Conservation (phyloP, 441 rosid genomes). For the Eutrema salsugineum region DNA sequence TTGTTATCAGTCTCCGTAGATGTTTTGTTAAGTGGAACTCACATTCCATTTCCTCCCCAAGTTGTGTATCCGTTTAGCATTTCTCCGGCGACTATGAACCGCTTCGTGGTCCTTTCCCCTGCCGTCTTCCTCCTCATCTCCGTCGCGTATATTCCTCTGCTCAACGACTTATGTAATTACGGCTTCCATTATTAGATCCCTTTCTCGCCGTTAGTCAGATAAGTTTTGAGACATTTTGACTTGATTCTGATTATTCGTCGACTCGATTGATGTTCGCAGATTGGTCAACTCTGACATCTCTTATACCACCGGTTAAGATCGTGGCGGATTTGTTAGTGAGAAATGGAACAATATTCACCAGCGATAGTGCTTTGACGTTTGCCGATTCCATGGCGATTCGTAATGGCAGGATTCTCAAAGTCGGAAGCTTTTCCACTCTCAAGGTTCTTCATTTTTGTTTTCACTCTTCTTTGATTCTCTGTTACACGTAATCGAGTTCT, state of each 20-base stretch:
- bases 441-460: slow-evolving; percentile 39
- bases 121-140: slow-evolving; percentile 39
- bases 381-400: slow-evolving; percentile 79
- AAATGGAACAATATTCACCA: slow-evolving; percentile 77
- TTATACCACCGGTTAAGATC: slow-evolving; percentile 25
- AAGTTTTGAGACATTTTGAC: not conserved
- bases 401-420: slow-evolving; percentile 65
- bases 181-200: not conserved
- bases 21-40: not conserved
- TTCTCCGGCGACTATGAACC: slow-evolving; percentile 35
- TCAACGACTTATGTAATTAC: slow-evolving; percentile 36
- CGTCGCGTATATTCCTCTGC: slow-evolving; percentile 36
- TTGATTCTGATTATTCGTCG: not conserved
- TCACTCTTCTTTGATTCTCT: not conserved
- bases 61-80: not conserved
- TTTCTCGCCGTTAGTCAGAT: too few species aligned
- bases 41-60: not conserved
- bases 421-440: slow-evolving; percentile 61
- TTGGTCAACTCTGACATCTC: slow-evolving; percentile 44
- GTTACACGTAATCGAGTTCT: too few species aligned
- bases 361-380: slow-evolving; percentile 57
- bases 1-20: not conserved
- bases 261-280: slow-evolving; percentile 30
- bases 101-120: slow-evolving; percentile 37
- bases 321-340: slow-evolving; percentile 61